Base-by-base conservation (phyloP, 345 rosid genomes). In the Eucalyptus albens region DNA sequence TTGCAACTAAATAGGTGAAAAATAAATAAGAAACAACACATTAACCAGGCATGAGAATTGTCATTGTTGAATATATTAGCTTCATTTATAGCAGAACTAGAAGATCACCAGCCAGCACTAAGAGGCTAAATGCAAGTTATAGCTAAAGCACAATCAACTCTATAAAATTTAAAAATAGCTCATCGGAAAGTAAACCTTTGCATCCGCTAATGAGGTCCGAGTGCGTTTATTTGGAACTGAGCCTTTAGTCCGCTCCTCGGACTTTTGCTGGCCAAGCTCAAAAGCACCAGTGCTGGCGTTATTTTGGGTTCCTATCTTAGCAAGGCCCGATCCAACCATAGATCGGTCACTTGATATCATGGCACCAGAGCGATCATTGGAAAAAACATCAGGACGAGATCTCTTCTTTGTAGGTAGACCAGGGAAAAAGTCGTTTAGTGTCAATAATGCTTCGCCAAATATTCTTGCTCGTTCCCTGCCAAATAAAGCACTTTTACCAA, bases 151-250 rank as follows among this genome's bases (percentile, higher is more conserved):
- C 51, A 86, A 19, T 69, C 31, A 72, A 50, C 42, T 60, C 82
- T 50, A 44, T 31, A 89, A 86, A 50, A 51, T 90, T 15, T 81
- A 60, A 88, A 89, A 88, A 51, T 88, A 77, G 26, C 90, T 87
- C 77, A 87, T 86, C 88, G 89, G 88, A 89, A 83, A 89, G 93
- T 95, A 92, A 91, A 95, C 96, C 96, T 93, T 93, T 87, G 90
- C 89, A 93, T 93, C 98, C 94, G 93, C 96, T 96, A 98, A 87
- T 89, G 99, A 96, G 88, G 99, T 98, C 90, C 99, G 98, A 77
- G 99, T 94, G 87, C 99, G 96, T 92, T 97, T 97, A 93, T 93
- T 97, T 89, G 98, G 94, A 89, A 94, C 95, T 90, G 90, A 89
- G 92, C 89, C 93, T 92, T 95, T 97, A 40, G 94, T 93, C 88